Base-by-base conservation (phyloP, 805 yeast species). In the Kurtzmaniella fragi region DNA sequence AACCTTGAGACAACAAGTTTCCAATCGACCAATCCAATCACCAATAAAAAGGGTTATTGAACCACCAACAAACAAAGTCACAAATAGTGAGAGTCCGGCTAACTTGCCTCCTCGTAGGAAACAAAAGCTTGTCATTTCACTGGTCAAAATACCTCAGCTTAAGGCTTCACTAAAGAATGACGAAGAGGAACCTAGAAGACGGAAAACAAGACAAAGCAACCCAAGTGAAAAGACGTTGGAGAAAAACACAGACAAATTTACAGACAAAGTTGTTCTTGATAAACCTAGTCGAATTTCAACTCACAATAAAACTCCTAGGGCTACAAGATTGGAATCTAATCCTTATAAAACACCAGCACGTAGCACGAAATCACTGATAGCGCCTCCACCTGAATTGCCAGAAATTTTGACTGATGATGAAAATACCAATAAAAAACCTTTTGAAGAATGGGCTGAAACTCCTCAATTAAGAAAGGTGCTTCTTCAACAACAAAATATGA, bases 321-420 rank as follows among this genome's bases (percentile, higher is more conserved):
- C 31, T 23, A 34, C 13, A 28, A 15, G 23, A 16, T 38, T 38
- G 9, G 9, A 26, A 26, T 30, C 32, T 17, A 33, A 27, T 20
- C 38, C 26, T 27, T 37, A 31, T 17, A 42, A 31, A 25, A 48
- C 51, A 16, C 56, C 53, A 4, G 49, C 45, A 13, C 27, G 38
- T 12, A 36, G 31, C 45, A 27, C 15, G 34, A 31, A 14, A 38
- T 32, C 28, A 43, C 52, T 10, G 54, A 57, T 3, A 47, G 49
- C 33, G 13, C 32, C 39, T 7, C 25, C 25, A 8, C n/a, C 32
- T 17, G 49, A 33, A 11, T 53, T 68, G 15, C 73, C 73, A 1
- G 70, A 67, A 17, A 64, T 68, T 23, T 62, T 59, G 2, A 63
- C 71, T 2, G 73, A 68, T 40, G 71, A 65, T 27, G 71, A 65